Conservation (phyloP, 371 early-diverging fungal species). For the Scutellospora calospora region DNA sequence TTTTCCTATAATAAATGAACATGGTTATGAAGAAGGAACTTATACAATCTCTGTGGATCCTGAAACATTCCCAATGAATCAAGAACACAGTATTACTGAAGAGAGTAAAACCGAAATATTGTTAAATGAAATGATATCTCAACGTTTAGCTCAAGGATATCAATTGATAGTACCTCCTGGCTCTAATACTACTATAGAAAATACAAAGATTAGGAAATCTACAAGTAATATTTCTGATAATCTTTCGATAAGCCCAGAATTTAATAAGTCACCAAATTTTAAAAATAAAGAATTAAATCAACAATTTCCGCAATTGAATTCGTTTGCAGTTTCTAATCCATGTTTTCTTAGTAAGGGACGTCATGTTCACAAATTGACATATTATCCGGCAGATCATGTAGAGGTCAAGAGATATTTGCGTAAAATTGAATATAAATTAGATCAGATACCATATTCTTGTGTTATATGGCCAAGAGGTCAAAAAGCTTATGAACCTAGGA, state of each 20-base stretch:
- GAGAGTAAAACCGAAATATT: conserved; percentile 67
- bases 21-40: conserved; percentile 82
- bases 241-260: background rate
- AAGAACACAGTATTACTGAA: conserved; percentile 50
- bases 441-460: conserved; percentile 76
- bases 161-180: conserved; percentile 78
- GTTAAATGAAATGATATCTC: conserved; percentile 87
- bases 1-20: conserved; percentile 81
- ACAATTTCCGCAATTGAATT: background rate
- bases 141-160: conserved; percentile 93
- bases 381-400: conserved; percentile 75
- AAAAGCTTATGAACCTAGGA: conserved; percentile 64
- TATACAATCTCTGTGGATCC: conserved; percentile 84
- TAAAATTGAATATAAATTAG: conserved; percentile 65
- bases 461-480: conserved; percentile 88
- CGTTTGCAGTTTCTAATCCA: conserved; percentile 45
- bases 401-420: conserved; percentile 92
- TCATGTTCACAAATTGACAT: conserved; percentile 81
- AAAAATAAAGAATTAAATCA: background rate
- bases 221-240: background rate
- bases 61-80: conserved; percentile 64
- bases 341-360: conserved; percentile 87
- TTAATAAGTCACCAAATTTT: conserved; percentile 16
- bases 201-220: background rate
- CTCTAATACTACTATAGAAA: background rate